A percentile compares a stretch with the other conserved stretches of the same genome.
These are phyloP conservation scores for Begonia loranthoides DNA, from an alignment of 306 rosid genomes.

Conservation along the genomic window DNA sequence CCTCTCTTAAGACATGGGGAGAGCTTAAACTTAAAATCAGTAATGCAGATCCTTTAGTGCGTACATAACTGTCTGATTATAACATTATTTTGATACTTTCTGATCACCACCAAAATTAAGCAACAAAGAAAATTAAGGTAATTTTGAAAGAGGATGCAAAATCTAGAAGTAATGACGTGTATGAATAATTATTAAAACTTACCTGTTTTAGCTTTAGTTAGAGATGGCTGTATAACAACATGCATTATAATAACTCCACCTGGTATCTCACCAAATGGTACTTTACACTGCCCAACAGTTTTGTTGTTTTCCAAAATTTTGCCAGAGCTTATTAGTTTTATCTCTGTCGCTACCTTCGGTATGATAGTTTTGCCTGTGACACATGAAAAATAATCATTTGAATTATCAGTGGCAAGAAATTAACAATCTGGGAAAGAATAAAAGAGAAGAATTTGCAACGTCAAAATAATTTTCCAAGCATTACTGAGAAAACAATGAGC, in stretches of 20 bases:
- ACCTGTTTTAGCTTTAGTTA: slow-evolving; percentile 69
- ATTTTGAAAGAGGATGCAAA: no score
- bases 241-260: slow-evolving; percentile 63
- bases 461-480: background rate
- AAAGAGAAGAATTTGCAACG: slow-evolving; percentile 4
- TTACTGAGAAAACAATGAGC: no score
- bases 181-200: slow-evolving; percentile 2
- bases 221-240: slow-evolving; percentile 69
- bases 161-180: no score
- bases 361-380: slow-evolving; percentile 52
- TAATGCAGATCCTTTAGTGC: no score
- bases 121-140: no score
- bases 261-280: slow-evolving; percentile 56
- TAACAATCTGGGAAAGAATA: slow-evolving; percentile 5
- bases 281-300: slow-evolving; percentile 87
- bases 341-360: slow-evolving; percentile 95
- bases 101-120: no score
- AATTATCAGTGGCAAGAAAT: background rate
- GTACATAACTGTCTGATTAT: no score
- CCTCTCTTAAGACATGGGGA: no score
- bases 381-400: no score
- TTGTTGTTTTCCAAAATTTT: slow-evolving; percentile 95
- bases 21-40: no score
- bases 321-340: slow-evolving; percentile 84
- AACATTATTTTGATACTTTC: no score